These are phyloP conservation scores for Rutstroemia sp. DNA, from an alignment of 2,329 filamentous ascomycete genomes.

Conservation along the genomic window DNA sequence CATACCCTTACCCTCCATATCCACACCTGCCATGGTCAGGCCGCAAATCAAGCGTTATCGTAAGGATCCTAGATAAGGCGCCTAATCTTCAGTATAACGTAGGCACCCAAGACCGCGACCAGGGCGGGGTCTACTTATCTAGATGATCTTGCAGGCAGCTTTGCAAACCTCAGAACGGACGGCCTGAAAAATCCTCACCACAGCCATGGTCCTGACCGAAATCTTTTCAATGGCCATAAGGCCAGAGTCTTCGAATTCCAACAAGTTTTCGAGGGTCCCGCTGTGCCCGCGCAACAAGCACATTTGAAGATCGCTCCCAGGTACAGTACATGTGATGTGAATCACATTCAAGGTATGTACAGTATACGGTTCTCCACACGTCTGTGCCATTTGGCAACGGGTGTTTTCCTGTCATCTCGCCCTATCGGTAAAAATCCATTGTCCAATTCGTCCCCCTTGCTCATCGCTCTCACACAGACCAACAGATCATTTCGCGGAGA, in stretches of 20 bases:
- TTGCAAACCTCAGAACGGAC: background rate
- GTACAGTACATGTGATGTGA: background rate
- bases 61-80: too few species aligned
- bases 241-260: background rate
- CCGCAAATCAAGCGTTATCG: too few species aligned
- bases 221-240: background rate
- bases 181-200: background rate
- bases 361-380: background rate
- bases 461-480: background rate
- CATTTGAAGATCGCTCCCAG: too few species aligned
- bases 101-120: background rate
- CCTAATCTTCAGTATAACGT: background rate
- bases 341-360: background rate
- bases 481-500: background rate
- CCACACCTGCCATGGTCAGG: too few species aligned
- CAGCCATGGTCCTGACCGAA: background rate
- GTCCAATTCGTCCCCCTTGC: background rate
- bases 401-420: background rate
- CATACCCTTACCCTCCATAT: too few species aligned
- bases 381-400: background rate
- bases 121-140: background rate
- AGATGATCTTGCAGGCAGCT: background rate
- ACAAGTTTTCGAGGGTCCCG: background rate
- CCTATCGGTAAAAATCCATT: constrained; percentile 1
- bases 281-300: background rate